Percentiles rank a stretch among this genome's conserved stretches.
These are phyloP conservation scores for Saccharomyces hybrid DNA, from an alignment of 1,139 yeast genomes.

Conservation along the genomic window DNA sequence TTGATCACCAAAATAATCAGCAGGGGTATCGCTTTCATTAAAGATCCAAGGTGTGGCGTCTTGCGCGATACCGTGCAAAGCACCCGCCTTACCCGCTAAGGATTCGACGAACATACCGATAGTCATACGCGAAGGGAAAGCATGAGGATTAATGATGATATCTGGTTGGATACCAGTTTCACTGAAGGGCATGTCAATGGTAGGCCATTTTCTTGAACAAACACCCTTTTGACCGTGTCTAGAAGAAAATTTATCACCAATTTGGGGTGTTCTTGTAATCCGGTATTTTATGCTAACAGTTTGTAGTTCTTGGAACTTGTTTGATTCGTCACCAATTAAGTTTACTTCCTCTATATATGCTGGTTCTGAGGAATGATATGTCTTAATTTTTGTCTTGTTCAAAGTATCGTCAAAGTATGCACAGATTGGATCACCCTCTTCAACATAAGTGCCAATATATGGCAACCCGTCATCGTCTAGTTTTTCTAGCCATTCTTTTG, in stretches of 20 bases:
- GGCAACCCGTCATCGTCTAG: slow-evolving; percentile 94
- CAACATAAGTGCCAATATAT: slow-evolving; percentile 73
- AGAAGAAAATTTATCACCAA: slow-evolving; percentile 97
- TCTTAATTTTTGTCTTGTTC: slow-evolving; percentile 86
- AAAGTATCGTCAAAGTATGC: slow-evolving; percentile 87
- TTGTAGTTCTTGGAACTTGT: slow-evolving; percentile 73
- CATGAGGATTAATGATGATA: slow-evolving; percentile 95
- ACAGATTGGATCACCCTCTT: slow-evolving; percentile 93
- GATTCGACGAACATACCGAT: slow-evolving; percentile 99
- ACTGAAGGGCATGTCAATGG: slow-evolving; percentile 91
- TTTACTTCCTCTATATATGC: slow-evolving; percentile 95
- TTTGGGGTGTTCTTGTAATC: slow-evolving; percentile 83
- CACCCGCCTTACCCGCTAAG: slow-evolving; percentile 97
- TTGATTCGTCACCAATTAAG: slow-evolving; percentile 71
- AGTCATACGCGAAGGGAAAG: slow-evolving; percentile 99
- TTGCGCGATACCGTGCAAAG: slow-evolving; percentile 94
- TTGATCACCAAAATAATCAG: slow-evolving; percentile 95
- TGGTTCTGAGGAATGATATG: slow-evolving; percentile 93
- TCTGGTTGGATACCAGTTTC: slow-evolving; percentile 97
- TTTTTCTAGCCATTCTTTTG: slow-evolving; percentile 78
- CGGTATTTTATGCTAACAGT: slow-evolving; percentile 81
- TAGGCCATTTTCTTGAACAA: slow-evolving; percentile 97
- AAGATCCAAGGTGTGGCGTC: slow-evolving; percentile 97
- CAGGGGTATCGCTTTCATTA: slow-evolving; percentile 88
- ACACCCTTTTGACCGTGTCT: slow-evolving; percentile 99